phyloP scores from a whole-genome alignment of 1,139 yeast species.

The Maudiozyma humilis region DNA sequence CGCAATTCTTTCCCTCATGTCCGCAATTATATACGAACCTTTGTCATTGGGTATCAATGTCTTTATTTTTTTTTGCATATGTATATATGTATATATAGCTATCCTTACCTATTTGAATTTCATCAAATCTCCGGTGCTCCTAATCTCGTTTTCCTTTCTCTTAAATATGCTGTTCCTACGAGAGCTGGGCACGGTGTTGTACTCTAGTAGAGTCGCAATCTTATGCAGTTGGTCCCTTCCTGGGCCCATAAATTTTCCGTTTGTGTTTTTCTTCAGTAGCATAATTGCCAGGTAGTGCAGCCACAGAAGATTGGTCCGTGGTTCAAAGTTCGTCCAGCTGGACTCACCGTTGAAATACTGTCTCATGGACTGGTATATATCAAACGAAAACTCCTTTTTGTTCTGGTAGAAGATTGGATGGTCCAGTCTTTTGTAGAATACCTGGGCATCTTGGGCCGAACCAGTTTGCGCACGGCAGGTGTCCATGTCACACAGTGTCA shows the following conservation, averaged over 20 bases:
- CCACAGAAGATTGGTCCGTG: constrained; percentile 39
- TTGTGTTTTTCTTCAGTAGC: constrained; percentile 10
- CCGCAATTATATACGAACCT: no score
- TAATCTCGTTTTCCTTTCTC: constrained; percentile 17
- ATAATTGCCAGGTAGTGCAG: constrained; percentile 33
- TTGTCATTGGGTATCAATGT: background rate
- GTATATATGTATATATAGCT: background rate
- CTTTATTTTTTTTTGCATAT: background rate
- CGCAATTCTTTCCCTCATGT: no score
- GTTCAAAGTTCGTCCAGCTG: constrained; percentile 33
- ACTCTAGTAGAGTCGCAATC: constrained; percentile 10
- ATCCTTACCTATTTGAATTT: constrained; percentile 12
- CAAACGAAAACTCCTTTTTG: constrained; percentile 45
- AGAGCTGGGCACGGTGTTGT: background rate
- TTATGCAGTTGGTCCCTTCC: constrained; percentile 17
- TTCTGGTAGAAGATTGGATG: constrained; percentile 48
- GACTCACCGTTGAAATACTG: constrained; percentile 13
- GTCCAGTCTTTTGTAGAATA: constrained; percentile 36
- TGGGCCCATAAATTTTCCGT: constrained; percentile 11
- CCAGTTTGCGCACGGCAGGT: constrained; percentile 40
- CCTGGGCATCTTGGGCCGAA: constrained; percentile 15
- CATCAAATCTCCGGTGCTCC: constrained; percentile 17
- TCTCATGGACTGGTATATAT: constrained; percentile 44
- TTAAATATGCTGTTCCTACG: constrained; percentile 11
- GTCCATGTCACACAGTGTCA: constrained; percentile 52